These are phyloP conservation scores for Polyporus arcularius DNA, from an alignment of 768 basidiomycete species.

Conservation along the genomic window DNA sequence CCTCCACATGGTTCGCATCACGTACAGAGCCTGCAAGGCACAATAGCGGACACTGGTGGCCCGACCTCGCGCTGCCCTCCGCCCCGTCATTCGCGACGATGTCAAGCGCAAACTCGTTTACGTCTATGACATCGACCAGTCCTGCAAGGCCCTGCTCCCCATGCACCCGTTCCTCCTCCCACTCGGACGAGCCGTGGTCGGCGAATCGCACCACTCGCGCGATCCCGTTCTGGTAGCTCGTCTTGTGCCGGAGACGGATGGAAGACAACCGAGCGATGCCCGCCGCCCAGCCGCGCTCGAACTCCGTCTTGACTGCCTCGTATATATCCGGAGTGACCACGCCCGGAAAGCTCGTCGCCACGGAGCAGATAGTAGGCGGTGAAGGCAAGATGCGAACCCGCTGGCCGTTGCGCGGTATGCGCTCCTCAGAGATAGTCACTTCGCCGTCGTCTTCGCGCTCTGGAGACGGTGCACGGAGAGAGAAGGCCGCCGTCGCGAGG, in stretches of 20 bases:
- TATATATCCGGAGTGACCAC: conserved; percentile 36
- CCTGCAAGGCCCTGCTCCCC: conserved; percentile 30
- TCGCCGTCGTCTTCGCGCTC: neutral
- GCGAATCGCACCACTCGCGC: conserved; percentile 43
- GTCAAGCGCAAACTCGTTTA: conserved; percentile 28
- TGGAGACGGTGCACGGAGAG: conserved; percentile 37
- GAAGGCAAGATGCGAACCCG: conserved; percentile 63
- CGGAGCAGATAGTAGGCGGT: conserved; percentile 46
- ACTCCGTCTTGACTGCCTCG: conserved; percentile 47
- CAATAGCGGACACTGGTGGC: conserved; percentile 32
- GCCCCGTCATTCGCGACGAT: conserved; percentile 4
- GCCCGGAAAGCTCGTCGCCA: conserved; percentile 43
- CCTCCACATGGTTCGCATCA: conserved; percentile 32
- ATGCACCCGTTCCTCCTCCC: conserved; percentile 23
- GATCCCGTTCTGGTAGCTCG: conserved; percentile 49
- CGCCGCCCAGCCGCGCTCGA: conserved; percentile 63
- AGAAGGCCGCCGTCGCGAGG: conserved; percentile 66
- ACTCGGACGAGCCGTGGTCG: conserved; percentile 26
- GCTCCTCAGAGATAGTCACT: neutral
- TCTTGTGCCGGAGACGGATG: conserved; percentile 45
- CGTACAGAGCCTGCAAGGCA: conserved; percentile 40
- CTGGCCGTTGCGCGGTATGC: conserved; percentile 19
- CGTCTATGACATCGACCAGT: conserved; percentile 34
- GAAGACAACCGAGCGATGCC: conserved; percentile 55
- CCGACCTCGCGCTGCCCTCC: neutral